These are phyloP conservation scores for Peziza echinospora DNA, from an alignment of 495 filamentous ascomycete species.

Conservation along the genomic window DNA sequence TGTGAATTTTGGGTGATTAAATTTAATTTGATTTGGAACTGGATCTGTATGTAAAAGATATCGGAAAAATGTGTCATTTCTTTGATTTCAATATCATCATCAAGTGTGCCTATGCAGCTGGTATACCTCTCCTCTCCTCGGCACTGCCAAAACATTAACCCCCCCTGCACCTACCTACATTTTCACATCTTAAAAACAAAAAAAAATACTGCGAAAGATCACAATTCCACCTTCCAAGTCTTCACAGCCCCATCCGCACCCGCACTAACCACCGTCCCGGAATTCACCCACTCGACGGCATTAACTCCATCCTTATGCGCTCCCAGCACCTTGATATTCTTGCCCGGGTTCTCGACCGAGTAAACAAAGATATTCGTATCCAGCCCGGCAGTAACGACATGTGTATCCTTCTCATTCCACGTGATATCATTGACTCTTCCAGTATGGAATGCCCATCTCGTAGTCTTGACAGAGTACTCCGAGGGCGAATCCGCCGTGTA, in stretches of 20 bases:
- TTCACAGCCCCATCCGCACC: constrained; percentile 83
- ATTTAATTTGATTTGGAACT: not conserved
- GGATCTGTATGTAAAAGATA: not conserved
- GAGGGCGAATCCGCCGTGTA: constrained; percentile 33
- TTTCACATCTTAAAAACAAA: not conserved
- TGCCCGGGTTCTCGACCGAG: constrained; percentile 60
- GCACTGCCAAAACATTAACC: not conserved
- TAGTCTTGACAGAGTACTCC: constrained; percentile 36
- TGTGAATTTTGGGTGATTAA: not conserved
- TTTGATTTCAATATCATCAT: not conserved
- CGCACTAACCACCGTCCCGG: constrained; percentile 48
- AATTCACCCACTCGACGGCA: constrained; percentile 58
- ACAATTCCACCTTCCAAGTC: constrained; percentile 50
- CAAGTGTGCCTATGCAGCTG: not conserved
- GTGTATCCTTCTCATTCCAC: constrained; percentile 56
- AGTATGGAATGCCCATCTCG: constrained; percentile 83
- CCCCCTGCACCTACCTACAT: not conserved
- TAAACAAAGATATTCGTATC: constrained; percentile 79
- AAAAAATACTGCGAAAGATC: not conserved
- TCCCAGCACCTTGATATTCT: constrained; percentile 53
- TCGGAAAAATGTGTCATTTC: not conserved
- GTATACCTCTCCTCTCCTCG: not conserved
- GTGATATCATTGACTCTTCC: constrained; percentile 60
- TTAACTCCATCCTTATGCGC: constrained; percentile 92
- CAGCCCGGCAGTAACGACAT: constrained; percentile 61